Conservation (phyloP, 2,329 filamentous ascomycete species). For the Talaromyces marneffei region DNA sequence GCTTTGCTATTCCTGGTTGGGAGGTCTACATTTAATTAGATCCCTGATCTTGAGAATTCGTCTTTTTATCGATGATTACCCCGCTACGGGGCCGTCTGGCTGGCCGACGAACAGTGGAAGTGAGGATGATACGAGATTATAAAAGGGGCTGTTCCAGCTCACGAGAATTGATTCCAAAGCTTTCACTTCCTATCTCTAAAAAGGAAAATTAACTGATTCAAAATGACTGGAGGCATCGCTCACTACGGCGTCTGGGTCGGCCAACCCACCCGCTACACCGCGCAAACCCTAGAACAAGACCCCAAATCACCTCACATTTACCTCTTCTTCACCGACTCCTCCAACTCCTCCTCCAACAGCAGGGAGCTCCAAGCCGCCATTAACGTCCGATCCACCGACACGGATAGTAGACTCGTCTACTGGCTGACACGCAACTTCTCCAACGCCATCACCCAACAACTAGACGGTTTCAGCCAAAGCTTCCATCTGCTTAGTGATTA, state of each 20-base stretch:
- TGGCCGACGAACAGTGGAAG: not conserved
- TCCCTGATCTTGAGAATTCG: not conserved
- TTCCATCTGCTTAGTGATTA: conserved; percentile 21
- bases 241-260: conserved; percentile 22
- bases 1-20: not conserved
- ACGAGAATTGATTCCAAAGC: not conserved
- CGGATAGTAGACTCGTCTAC: conserved; percentile 27
- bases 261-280: conserved; percentile 17
- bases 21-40: not conserved
- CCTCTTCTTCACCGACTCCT: conserved; percentile 24
- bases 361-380: conserved; percentile 25
- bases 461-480: conserved; percentile 21
- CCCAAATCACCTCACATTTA: conserved; percentile 27
- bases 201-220: not conserved
- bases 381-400: conserved; percentile 29
- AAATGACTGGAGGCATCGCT: conserved; percentile 12
- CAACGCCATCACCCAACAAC: conserved; percentile 22
- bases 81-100: not conserved
- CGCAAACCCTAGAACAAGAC: conserved; percentile 17
- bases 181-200: not conserved
- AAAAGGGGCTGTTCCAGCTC: not conserved
- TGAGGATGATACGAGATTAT: not conserved
- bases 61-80: not conserved
- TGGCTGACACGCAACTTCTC: conserved; percentile 27
- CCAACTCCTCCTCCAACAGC: conserved; percentile 9